Evolutionary conservation across 2,329 filamentous ascomycete species (phyloP).

Genomic region (Decorospora gaudefroyi): DNA sequence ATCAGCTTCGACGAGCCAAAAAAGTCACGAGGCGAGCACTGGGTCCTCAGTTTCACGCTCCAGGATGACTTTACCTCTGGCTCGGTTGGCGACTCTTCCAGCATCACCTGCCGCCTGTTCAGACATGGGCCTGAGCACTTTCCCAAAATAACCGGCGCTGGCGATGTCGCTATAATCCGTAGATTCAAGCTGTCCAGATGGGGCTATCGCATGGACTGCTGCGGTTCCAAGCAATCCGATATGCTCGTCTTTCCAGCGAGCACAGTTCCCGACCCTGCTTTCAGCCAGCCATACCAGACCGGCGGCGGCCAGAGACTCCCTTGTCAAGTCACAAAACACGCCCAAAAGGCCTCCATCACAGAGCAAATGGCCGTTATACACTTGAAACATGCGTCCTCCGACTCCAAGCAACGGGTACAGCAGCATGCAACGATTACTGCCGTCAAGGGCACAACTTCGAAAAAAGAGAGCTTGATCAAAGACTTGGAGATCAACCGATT

Average conservation of each 20-base stretch:
- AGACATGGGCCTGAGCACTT: constrained; percentile 30
- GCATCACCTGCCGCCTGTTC: constrained; percentile 36
- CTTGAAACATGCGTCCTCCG: constrained; percentile 29
- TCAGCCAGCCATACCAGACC: constrained; percentile 25
- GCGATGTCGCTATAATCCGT: constrained; percentile 69
- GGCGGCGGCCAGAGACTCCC: constrained; percentile 24
- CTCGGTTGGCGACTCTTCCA: constrained; percentile 19
- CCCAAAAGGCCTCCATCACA: constrained; percentile 9
- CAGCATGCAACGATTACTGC: constrained; percentile 18
- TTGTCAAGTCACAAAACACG: constrained; percentile 7
- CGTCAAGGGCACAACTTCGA: constrained; percentile 7
- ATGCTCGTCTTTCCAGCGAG: constrained; percentile 25
- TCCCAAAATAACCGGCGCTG: constrained; percentile 53
- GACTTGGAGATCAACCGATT: constrained; percentile 63
- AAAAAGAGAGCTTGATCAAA: constrained; percentile 61
- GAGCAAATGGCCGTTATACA: constrained; percentile 36
- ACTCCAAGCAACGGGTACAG: constrained; percentile 17
- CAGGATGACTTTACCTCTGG: constrained; percentile 44
- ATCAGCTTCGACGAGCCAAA: constrained; percentile 64
- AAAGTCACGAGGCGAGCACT: constrained; percentile 59
- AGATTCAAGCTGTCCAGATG: constrained; percentile 29
- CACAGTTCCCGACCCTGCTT: constrained; percentile 25
- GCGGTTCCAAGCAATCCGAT: constrained; percentile 1
- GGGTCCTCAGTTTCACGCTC: constrained; percentile 45
- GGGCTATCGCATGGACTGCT: constrained; percentile 21